Evolutionary conservation across 768 basidiomycete genomes (phyloP).

Genomic region (Termitomyces titanicus): DNA sequence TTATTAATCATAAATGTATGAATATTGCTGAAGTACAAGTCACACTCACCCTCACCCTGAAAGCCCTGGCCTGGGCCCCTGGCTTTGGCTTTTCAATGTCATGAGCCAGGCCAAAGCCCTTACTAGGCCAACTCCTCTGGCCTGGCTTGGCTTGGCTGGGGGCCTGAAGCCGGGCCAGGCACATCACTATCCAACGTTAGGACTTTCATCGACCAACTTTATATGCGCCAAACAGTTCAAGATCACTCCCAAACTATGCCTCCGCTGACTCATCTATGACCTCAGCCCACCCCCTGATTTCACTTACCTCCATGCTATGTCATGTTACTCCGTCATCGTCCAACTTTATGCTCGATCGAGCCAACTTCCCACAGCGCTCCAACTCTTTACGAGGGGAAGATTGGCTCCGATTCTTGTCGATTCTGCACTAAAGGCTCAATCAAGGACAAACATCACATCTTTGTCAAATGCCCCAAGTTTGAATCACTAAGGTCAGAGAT

Average conservation of each 20-base stretch:
- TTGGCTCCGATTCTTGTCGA: fast-evolving
- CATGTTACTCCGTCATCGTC: not conserved
- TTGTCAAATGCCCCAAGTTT: not conserved
- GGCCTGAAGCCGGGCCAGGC: too few species aligned
- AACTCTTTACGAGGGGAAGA: not conserved
- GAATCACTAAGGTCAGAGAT: too few species aligned
- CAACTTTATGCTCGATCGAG: not conserved
- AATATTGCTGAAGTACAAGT: too few species aligned
- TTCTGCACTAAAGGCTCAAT: not conserved
- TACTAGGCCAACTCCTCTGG: too few species aligned
- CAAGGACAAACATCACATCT: not conserved
- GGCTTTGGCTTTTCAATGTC: too few species aligned
- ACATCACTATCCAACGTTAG: not conserved
- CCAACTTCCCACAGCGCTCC: not conserved
- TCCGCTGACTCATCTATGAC: not conserved
- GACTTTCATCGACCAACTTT: not conserved
- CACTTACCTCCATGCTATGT: not conserved
- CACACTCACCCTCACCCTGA: too few species aligned
- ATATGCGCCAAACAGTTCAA: too few species aligned
- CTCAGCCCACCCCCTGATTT: not conserved
- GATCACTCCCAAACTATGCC: not conserved
- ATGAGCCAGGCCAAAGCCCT: too few species aligned
- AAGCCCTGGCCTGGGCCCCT: too few species aligned
- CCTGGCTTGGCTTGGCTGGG: too few species aligned
- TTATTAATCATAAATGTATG: too few species aligned